Percentiles rank a stretch among this genome's conserved stretches.
Conservation (phyloP, 1,284 basidiomycete species). For the Cryptococcus sp. region DNA sequence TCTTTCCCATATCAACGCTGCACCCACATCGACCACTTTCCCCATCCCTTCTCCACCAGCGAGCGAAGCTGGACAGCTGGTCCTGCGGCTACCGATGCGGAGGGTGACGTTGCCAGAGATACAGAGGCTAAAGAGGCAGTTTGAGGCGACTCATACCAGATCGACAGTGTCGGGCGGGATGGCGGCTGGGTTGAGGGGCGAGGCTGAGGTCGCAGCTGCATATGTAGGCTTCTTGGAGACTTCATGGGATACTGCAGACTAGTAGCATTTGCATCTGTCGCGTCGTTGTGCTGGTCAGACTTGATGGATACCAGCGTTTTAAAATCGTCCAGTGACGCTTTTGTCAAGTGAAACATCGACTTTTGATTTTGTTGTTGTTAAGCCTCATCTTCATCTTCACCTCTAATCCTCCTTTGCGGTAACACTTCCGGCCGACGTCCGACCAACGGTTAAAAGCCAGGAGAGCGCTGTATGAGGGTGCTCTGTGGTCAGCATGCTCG, state of each 20-base stretch:
- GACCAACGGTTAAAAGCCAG: no score
- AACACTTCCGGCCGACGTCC: no score
- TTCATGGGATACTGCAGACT: conserved; percentile 35
- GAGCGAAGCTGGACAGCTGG: conserved; percentile 12
- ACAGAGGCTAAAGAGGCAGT: conserved; percentile 80
- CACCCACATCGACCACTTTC: conserved; percentile 50
- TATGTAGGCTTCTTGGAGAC: conserved; percentile 77
- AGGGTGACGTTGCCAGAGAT: conserved; percentile 73
- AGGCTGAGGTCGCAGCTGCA: conserved; percentile 63
- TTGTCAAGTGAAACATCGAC: no score
- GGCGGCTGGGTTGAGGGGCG: conserved; percentile 73
- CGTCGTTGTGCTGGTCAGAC: no score
- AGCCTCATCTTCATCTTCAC: no score
- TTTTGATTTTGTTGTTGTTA: no score
- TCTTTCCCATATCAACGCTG: conserved; percentile 54
- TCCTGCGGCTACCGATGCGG: conserved; percentile 60
- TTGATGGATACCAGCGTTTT: no score
- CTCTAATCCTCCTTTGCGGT: no score
- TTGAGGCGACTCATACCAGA: conserved; percentile 68
- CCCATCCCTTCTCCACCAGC: conserved; percentile 54
- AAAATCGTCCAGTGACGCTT: no score
- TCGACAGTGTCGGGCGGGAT: conserved; percentile 78
- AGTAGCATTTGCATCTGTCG: no score
- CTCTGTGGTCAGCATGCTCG: no score
- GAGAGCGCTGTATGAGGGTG: no score